These are phyloP conservation scores for Passiflora organensis DNA, from an alignment of 345 rosid species.

Conservation along the genomic window DNA sequence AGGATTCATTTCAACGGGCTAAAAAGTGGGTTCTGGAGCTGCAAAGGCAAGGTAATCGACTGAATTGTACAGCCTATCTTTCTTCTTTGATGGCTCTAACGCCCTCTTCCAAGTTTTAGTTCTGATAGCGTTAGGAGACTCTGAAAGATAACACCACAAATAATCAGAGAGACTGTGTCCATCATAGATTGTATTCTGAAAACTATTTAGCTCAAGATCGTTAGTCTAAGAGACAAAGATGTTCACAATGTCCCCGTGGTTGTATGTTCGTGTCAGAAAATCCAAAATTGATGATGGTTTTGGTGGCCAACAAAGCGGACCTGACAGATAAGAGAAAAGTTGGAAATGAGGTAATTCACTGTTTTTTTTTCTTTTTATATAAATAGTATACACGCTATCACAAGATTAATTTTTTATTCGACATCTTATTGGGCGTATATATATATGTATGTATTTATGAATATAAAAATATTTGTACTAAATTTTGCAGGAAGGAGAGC, in stretches of 20 bases:
- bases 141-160: not conserved
- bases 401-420: no score
- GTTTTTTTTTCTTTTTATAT: no score
- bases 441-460: not conserved
- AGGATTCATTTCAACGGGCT: conserved; percentile 62
- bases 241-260: not conserved
- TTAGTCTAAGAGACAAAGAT: not conserved
- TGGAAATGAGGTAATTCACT: conserved; percentile 44
- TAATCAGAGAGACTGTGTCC: not conserved
- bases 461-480: not conserved
- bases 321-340: conserved; percentile 64
- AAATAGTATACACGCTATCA: no score
- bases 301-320: conserved; percentile 75
- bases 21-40: conserved; percentile 65
- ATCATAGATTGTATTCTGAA: not conserved
- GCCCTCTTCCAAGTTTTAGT: no score
- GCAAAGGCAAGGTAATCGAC: conserved; percentile 55
- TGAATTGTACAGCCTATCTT: no score
- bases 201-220: not conserved
- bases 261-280: conserved; percentile 41
- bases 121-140: no score
- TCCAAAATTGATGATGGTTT: conserved; percentile 56
- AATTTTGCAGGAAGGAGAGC: conserved; percentile 54
- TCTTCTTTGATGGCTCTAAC: no score
- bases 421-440: not conserved